Evolutionary conservation across 352 stramenopile species (phyloP).

Genomic region (Hyphochytrium catenoides): DNA sequence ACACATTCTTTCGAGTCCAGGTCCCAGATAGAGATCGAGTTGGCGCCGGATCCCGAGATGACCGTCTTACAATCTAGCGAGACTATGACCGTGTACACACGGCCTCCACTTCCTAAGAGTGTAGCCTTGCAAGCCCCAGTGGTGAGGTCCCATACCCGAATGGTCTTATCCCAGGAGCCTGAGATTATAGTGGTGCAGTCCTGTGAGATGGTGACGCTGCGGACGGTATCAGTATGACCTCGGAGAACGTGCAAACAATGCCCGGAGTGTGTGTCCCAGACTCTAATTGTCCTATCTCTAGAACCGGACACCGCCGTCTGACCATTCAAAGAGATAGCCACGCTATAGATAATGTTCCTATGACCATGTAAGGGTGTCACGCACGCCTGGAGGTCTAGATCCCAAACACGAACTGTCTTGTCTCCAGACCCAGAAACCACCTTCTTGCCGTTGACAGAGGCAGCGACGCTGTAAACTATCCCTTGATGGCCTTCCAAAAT

Average conservation of each 20-base stretch:
- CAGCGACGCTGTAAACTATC: too few species aligned
- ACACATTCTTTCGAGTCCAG: too few species aligned
- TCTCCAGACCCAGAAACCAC: conserved; percentile 40
- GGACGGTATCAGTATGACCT: conserved; percentile 22
- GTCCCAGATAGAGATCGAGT: too few species aligned
- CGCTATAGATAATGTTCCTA: too few species aligned
- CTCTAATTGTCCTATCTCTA: conserved; percentile 34
- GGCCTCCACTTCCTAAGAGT: conserved; percentile 20
- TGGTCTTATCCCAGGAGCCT: conserved; percentile 31
- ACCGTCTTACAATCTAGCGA: too few species aligned
- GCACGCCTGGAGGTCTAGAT: conserved; percentile 20
- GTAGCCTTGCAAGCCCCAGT: conserved; percentile 29
- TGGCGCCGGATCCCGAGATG: too few species aligned
- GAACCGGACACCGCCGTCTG: conserved; percentile 38
- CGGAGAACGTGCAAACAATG: conserved; percentile 26
- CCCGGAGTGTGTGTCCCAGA: conserved; percentile 55
- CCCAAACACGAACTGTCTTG: conserved; percentile 37
- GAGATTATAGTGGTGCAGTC: conserved; percentile 55
- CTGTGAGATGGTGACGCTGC: too few species aligned
- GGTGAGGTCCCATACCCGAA: conserved; percentile 38
- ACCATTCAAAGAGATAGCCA: too few species aligned
- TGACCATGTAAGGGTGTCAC: too few species aligned
- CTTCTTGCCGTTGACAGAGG: too few species aligned
- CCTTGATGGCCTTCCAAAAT: too few species aligned
- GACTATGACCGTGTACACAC: too few species aligned